Evolutionary conservation across 768 basidiomycete species (phyloP).

Genomic region (Xerocomellus chrysenteron): DNA sequence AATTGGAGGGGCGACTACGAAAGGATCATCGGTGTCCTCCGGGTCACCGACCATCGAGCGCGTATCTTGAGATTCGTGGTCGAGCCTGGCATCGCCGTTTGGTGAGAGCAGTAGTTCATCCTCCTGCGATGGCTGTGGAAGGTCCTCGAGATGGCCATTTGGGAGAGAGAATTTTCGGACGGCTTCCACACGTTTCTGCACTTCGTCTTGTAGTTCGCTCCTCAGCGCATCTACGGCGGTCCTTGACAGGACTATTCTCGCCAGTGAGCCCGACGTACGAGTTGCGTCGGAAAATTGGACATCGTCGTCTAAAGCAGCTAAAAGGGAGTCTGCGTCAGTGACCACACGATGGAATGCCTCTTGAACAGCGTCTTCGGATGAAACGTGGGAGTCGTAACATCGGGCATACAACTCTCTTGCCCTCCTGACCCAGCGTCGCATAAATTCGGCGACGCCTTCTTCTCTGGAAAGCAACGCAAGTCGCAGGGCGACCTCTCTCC

Average conservation of each 20-base stretch:
- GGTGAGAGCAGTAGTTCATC: neutral
- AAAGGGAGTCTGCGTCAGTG: constrained; percentile 35
- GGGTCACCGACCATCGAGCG: neutral
- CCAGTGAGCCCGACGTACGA: constrained; percentile 45
- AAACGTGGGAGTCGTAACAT: constrained; percentile 13
- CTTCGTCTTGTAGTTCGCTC: constrained; percentile 58
- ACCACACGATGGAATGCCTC: constrained; percentile 34
- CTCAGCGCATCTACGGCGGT: constrained; percentile 51
- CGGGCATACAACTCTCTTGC: constrained; percentile 44
- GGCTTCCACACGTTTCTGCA: constrained; percentile 44
- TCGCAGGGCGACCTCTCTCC: constrained; percentile 66
- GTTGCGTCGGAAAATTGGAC: constrained; percentile 19
- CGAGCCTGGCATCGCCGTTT: neutral
- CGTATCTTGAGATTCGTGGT: neutral
- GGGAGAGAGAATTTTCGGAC: constrained; percentile 4
- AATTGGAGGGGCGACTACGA: neutral
- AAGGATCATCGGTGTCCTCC: constrained; percentile 15
- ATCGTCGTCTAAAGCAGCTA: constrained; percentile 36
- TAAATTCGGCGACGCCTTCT: constrained; percentile 52
- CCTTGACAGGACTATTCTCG: constrained; percentile 50
- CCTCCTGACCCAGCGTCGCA: constrained; percentile 57
- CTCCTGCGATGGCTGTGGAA: neutral
- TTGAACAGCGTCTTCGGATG: constrained; percentile 19
- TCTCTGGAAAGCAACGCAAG: constrained; percentile 65
- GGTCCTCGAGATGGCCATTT: neutral